Base-by-base conservation (phyloP, 805 yeast genomes). In the Diddensiella caesifluorescens region DNA sequence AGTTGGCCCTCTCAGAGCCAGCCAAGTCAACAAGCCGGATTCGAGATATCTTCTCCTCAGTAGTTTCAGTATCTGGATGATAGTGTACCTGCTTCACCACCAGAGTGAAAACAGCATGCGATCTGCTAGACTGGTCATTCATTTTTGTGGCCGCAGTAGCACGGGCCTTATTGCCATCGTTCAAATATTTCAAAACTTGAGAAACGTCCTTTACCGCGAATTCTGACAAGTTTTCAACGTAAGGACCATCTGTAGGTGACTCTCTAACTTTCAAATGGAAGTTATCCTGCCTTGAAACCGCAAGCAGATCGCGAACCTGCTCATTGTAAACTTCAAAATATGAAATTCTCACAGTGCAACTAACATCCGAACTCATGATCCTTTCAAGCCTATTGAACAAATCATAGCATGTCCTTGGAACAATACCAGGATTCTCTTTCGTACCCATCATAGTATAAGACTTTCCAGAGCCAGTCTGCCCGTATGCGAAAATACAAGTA, bases 391-490 rank as follows among this genome's bases (percentile, higher is more conserved):
- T 66, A 2, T 61, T 57, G 50, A 83, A 73, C 9, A 85, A 62
- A 44, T 74, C 77, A 22, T 62, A 48, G 42, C 86, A 74, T 10
- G 80, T 65, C 39, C 69, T 46, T 0, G 92, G 89, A 30, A 84
- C 79, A 57, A 84, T 65, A 0, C 95, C 95, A 10, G 74, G 74
- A 2, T 70, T 64, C 3, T 55, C 57, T 1, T 62, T 52, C 7
- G 68, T 49, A 0, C 85, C 83, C 63, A 85, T 74, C 92, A 85
- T 84, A 1, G 95, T 86, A 61, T 75, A 80, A 0, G 94, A 79
- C 55, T 85, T 85, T 0, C 95, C 95, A 0, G 92, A 73, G 1
- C 84, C 89, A 0, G 95, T 86, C 58, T 86, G 95, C 4, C 88
- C 89, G 53, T 82, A 81, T 1, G 88, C 87, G 59, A 81, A 77